Base-by-base conservation (phyloP, 2,329 filamentous ascomycete genomes). In the Monosporascus sp. region DNA sequence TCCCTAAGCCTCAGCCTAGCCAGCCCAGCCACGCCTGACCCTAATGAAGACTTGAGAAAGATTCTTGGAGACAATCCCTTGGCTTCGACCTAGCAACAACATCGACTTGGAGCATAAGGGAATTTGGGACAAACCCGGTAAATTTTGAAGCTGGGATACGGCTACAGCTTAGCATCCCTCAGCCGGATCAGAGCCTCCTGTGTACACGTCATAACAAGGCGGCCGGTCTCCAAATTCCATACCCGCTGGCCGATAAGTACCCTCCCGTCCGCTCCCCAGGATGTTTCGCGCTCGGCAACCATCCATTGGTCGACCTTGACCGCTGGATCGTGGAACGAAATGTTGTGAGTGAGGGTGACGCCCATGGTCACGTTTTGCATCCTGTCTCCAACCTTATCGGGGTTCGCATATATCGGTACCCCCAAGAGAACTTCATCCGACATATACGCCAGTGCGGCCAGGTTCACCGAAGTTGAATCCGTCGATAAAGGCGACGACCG, bases 111-210 rank as follows among this genome's bases (percentile, higher is more conserved):
- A 25, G 24, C 24, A 25, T 25, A 25, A 25, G 24, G 24, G 24
- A 7, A 25, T 5, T 25, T 25, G 24, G 5, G 24, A 25, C 24
- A 25, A 25, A 25, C 24, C 24, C 22, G 5, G 24, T 25, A 25
- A 25, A 25, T 7, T 25, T 25, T 25, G 24, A 25, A 25, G 24
- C 5, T 7, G 3, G 24, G 24, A 25, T 25, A 25, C 4, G 3
- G 24, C 48, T 39, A 54, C 4, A 54, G 49, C 7, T 43, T 52
- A n/a, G 49, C 49, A 31, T 15, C 39, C 39, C 53, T 58, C 17
- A 60, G 46, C 35, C 58, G 41, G 6, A 54, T 20, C 22, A 55
- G 24, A 27, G 50, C 58, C 51, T 60, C 58, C 48, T 59, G 58
- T 2, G 45, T 39, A 11, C 53, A 50, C 4, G 50, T 36, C 49